Evolutionary conservation across 139 green algal species (phyloP).

Genomic region (Volvox africanus): DNA sequence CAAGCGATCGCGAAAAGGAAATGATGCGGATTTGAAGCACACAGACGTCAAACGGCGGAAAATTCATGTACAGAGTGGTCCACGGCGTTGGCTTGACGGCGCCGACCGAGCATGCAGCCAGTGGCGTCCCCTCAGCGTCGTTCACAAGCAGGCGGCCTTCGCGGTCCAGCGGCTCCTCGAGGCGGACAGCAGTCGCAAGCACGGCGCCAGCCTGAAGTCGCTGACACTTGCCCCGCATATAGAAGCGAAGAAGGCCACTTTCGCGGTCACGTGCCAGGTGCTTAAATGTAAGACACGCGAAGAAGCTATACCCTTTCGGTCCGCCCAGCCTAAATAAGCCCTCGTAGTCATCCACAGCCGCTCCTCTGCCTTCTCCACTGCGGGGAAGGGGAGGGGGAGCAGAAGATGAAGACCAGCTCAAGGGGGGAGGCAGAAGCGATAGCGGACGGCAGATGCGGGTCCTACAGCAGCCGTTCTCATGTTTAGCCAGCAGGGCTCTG

Average conservation of each 20-base stretch:
- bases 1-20: background rate
- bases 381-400: too few species aligned
- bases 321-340: too few species aligned
- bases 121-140: conserved; percentile 29
- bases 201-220: conserved; percentile 64
- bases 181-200: conserved; percentile 41
- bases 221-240: conserved; percentile 86
- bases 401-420: too few species aligned
- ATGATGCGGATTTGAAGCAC: background rate
- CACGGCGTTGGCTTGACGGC: background rate
- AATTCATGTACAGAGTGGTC: background rate
- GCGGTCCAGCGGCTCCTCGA: conserved; percentile 64
- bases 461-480: too few species aligned
- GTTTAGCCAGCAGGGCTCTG: too few species aligned
- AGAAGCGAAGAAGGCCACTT: conserved; percentile 88
- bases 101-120: background rate
- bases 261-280: conserved; percentile 90
- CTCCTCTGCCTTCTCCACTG: too few species aligned
- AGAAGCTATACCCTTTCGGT: too few species aligned
- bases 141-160: conserved; percentile 70
- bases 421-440: too few species aligned
- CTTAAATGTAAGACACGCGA: conserved; percentile 74
- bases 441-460: too few species aligned
- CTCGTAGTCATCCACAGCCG: too few species aligned
- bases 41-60: background rate